Evolutionary conservation across 2,329 filamentous ascomycete species (phyloP).

Genomic region (Ophiostoma sp.): DNA sequence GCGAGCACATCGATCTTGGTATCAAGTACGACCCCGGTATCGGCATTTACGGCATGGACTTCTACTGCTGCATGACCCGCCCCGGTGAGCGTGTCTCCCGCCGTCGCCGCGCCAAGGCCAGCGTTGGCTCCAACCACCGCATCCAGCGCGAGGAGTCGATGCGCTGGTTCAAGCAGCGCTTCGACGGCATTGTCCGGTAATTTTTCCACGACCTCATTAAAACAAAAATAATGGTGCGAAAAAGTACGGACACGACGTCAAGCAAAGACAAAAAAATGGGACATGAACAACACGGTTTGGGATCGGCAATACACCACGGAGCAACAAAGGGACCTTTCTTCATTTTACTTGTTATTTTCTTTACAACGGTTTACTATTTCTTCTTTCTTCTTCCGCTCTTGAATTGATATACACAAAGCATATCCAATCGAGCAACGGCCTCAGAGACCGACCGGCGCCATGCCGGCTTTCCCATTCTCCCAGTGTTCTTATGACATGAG

Average conservation of each 20-base stretch:
- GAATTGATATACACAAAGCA: slow-evolving; percentile 36
- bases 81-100: slow-evolving; percentile 96
- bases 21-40: slow-evolving; percentile 99
- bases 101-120: slow-evolving; percentile 83
- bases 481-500: not conserved
- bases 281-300: slow-evolving; percentile 17
- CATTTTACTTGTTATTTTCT: slow-evolving; percentile 11
- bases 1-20: slow-evolving; percentile 99
- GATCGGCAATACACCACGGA: slow-evolving; percentile 19
- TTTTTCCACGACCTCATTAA: slow-evolving; percentile 31
- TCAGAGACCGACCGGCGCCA: slow-evolving; percentile 66
- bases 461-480: slow-evolving; percentile 52
- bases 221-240: slow-evolving; percentile 22
- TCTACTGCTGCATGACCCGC: slow-evolving; percentile 99
- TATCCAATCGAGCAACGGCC: slow-evolving; percentile 60
- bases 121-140: slow-evolving; percentile 80
- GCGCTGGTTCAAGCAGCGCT: slow-evolving; percentile 89
- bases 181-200: slow-evolving; percentile 99
- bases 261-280: slow-evolving; percentile 5
- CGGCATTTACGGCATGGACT: slow-evolving; percentile 99
- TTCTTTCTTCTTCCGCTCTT: slow-evolving; percentile 38
- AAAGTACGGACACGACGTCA: slow-evolving; percentile 1
- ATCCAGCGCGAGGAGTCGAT: slow-evolving; percentile 94
- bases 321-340: slow-evolving; percentile 19
- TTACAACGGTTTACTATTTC: not conserved